Evolutionary conservation across 202 grass and related monocot genomes (phyloP).

Genomic region (Setaria viridis): DNA sequence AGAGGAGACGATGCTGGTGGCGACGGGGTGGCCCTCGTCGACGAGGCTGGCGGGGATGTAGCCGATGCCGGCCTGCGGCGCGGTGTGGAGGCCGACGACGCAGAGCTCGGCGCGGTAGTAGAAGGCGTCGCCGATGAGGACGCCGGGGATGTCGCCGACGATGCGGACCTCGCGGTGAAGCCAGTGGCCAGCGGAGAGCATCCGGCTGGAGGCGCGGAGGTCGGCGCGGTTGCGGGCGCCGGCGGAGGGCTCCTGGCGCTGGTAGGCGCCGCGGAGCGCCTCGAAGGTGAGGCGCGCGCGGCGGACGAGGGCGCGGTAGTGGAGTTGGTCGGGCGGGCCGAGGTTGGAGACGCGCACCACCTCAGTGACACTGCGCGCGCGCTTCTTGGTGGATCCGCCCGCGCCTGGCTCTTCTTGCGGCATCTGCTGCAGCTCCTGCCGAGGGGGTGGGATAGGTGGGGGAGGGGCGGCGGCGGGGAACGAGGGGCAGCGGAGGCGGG

Average conservation of each 20-base stretch:
- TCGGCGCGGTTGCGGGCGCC: slow-evolving; percentile 54
- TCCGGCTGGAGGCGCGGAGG: slow-evolving; percentile 61
- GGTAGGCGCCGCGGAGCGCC: slow-evolving; percentile 60
- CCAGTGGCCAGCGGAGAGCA: slow-evolving; percentile 59
- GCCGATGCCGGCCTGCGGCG: slow-evolving; percentile 69
- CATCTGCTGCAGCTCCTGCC: background rate
- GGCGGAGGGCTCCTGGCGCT: slow-evolving; percentile 24
- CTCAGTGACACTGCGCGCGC: slow-evolving; percentile 43
- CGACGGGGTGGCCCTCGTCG: slow-evolving; percentile 64
- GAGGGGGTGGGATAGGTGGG: background rate
- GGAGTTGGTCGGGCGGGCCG: slow-evolving; percentile 36
- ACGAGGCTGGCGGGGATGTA: slow-evolving; percentile 58
- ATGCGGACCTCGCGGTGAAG: slow-evolving; percentile 66
- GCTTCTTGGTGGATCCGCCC: slow-evolving; percentile 54
- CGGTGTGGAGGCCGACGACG: slow-evolving; percentile 75
- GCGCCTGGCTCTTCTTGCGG: background rate
- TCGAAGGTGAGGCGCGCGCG: slow-evolving; percentile 77
- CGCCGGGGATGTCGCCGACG: slow-evolving; percentile 75
- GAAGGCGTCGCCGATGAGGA: slow-evolving; percentile 81
- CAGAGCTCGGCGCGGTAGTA: slow-evolving; percentile 86
- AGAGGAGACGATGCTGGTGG: slow-evolving; percentile 84
- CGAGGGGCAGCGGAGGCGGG: background rate
- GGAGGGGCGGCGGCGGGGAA: background rate
- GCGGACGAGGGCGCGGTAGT: slow-evolving; percentile 62
- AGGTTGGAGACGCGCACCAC: slow-evolving; percentile 70